phyloP scores from a whole-genome alignment of 257 asterid genomes.

The Forsythia viridissima region DNA sequence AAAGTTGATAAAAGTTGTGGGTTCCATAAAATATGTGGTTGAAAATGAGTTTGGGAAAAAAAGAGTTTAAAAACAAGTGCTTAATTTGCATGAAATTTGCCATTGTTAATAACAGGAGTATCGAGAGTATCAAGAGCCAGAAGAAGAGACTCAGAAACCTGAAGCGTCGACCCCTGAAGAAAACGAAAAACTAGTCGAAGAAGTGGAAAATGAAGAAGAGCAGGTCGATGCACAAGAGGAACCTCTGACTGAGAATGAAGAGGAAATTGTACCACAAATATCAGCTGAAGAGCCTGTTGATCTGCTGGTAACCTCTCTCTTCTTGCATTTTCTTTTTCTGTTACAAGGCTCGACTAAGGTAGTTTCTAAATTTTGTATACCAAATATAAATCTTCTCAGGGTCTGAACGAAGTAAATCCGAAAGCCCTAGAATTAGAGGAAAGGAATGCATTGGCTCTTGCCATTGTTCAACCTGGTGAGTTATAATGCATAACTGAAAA shows the following conservation, averaged over 20 bases:
- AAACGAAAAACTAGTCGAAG: constrained; percentile 28
- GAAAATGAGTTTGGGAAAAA: no score
- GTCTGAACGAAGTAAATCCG: constrained; percentile 59
- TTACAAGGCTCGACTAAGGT: not conserved
- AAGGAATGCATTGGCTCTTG: constrained; percentile 77
- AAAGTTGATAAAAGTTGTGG: no score
- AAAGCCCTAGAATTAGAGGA: constrained; percentile 52
- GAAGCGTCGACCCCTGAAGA: constrained; percentile 37
- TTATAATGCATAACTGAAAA: not conserved
- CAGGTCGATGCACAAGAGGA: constrained; percentile 32
- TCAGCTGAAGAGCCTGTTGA: constrained; percentile 56
- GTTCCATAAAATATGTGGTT: no score
- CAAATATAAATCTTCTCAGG: constrained; percentile 39
- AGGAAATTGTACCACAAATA: constrained; percentile 37
- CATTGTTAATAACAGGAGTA: not conserved
- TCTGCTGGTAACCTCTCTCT: constrained; percentile 52
- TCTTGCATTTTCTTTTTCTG: not conserved
- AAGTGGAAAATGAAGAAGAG: constrained; percentile 38
- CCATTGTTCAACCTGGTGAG: constrained; percentile 73
- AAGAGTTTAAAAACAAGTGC: not conserved
- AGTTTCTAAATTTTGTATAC: not conserved
- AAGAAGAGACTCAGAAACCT: constrained; percentile 41
- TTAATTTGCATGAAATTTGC: not conserved
- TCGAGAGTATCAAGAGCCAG: constrained; percentile 49
- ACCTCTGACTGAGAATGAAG: constrained; percentile 25